These are phyloP conservation scores for Verticillium longisporum DNA, from an alignment of 2,329 filamentous ascomycete genomes.

Conservation along the genomic window DNA sequence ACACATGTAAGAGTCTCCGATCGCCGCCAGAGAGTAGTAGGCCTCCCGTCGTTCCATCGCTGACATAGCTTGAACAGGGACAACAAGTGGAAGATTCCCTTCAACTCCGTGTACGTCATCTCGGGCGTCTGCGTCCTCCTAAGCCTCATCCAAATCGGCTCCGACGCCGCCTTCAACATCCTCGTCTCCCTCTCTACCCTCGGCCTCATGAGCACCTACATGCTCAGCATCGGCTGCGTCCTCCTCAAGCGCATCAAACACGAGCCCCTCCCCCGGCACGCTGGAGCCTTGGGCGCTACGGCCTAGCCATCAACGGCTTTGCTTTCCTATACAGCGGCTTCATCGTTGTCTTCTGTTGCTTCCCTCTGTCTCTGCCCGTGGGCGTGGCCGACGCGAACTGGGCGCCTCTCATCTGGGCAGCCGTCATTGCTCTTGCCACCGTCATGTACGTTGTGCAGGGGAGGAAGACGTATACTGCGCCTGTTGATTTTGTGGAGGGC, in stretches of 20 bases:
- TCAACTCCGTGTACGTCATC: conserved; percentile 23
- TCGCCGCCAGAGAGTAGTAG: neutral
- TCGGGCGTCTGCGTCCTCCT: conserved; percentile 20
- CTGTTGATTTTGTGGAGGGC: neutral
- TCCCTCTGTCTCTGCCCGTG: conserved; percentile 1
- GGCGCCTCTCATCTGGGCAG: conserved; percentile 1
- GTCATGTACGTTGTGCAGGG: neutral
- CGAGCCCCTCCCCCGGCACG: conserved; percentile 22
- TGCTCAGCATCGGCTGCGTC: conserved; percentile 23
- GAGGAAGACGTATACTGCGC: neutral
- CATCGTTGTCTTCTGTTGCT: conserved; percentile 12
- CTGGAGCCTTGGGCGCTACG: conserved; percentile 29
- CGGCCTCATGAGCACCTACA: conserved; percentile 24
- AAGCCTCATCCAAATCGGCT: conserved; percentile 25
- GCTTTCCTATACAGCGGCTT: conserved; percentile 13
- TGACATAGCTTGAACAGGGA: neutral
- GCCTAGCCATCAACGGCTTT: conserved; percentile 28
- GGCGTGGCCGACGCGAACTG: neutral
- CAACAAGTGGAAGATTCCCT: conserved; percentile 18
- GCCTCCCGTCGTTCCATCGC: neutral
- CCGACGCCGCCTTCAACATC: conserved; percentile 23
- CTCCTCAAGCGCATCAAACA: conserved; percentile 24
- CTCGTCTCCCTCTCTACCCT: conserved; percentile 24
- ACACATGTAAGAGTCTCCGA: neutral
- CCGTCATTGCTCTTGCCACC: neutral